phyloP scores from a whole-genome alignment of 2,329 filamentous ascomycete species.

The Cryphonectria nitschkei region DNA sequence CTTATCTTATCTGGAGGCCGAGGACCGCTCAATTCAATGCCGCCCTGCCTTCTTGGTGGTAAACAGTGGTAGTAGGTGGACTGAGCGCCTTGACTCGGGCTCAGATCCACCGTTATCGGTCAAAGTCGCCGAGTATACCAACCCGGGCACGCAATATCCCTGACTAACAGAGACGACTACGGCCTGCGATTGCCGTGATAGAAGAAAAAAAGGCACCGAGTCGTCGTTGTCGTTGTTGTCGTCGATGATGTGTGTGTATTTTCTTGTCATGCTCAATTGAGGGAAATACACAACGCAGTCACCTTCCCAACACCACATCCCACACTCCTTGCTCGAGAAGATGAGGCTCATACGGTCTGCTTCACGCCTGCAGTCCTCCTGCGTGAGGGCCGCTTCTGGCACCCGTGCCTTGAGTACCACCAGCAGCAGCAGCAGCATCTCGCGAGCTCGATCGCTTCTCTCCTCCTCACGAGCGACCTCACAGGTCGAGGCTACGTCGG shows the following conservation, averaged over 20 bases:
- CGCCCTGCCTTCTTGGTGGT: background rate
- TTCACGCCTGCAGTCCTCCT: constrained; percentile 15
- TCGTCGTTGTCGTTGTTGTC: background rate
- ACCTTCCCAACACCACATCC: background rate
- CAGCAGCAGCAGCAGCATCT: constrained; percentile 7
- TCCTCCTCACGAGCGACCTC: background rate
- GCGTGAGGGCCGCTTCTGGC: constrained; percentile 9
- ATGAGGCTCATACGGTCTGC: constrained; percentile 23
- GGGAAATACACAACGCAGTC: background rate
- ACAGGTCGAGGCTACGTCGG: background rate
- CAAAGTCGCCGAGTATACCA: constrained; percentile 6
- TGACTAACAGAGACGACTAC: background rate
- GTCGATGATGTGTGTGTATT: background rate
- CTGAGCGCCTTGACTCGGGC: constrained; percentile 5
- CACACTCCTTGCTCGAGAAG: background rate
- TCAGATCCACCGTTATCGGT: constrained; percentile 15
- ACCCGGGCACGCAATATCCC: background rate
- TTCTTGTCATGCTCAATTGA: background rate
- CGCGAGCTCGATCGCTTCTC: background rate
- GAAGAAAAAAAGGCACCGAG: constrained; percentile 6
- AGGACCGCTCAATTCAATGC: background rate
- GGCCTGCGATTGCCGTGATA: background rate
- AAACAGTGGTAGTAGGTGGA: background rate
- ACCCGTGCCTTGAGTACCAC: constrained; percentile 5
- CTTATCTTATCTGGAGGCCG: constrained; percentile 15